Conservation (phyloP, 140 eudicot genomes). For the Bidens hawaiensis region DNA sequence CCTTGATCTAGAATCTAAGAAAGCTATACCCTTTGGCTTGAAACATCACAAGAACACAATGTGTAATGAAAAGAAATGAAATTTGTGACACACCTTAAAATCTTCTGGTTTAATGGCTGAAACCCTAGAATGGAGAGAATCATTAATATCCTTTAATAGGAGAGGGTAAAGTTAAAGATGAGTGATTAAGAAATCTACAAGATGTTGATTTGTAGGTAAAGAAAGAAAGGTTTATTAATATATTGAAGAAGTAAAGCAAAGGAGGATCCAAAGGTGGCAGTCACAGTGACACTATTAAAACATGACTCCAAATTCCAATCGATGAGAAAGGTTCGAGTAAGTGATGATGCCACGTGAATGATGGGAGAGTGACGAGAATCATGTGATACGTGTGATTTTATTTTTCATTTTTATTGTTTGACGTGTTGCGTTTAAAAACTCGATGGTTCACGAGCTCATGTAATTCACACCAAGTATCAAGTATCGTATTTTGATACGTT, state of each 20-base stretch:
- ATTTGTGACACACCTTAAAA: slow-evolving; percentile 11
- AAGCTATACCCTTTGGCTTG: not conserved
- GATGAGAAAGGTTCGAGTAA: slow-evolving; percentile 11
- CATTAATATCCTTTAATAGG: too few relatives aligned
- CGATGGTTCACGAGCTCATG: too few relatives aligned
- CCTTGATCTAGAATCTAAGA: slow-evolving; percentile 5
- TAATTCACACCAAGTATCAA: too few relatives aligned
- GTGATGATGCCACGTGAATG: slow-evolving; percentile 15
- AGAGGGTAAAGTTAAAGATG: not conserved
- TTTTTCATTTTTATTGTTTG: too few relatives aligned
- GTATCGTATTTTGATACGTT: too few relatives aligned
- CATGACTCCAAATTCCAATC: not conserved
- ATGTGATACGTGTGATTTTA: not conserved
- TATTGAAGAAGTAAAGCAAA: slow-evolving; percentile 25
- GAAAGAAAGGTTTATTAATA: slow-evolving; percentile 12
- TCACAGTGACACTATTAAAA: not conserved
- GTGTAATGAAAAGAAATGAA: not conserved
- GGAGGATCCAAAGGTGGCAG: slow-evolving; percentile 18
- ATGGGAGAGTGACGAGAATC: slow-evolving; percentile 12
- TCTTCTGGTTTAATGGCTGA: slow-evolving; percentile 15
- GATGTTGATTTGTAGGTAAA: slow-evolving; percentile 6
- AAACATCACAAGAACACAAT: slow-evolving; percentile 19
- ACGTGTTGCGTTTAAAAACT: too few relatives aligned
- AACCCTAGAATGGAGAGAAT: slow-evolving; percentile 7
- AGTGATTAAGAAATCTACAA: not conserved